phyloP scores from a whole-genome alignment of 2,329 filamentous ascomycete species.

The Epichloe sylvatica region DNA sequence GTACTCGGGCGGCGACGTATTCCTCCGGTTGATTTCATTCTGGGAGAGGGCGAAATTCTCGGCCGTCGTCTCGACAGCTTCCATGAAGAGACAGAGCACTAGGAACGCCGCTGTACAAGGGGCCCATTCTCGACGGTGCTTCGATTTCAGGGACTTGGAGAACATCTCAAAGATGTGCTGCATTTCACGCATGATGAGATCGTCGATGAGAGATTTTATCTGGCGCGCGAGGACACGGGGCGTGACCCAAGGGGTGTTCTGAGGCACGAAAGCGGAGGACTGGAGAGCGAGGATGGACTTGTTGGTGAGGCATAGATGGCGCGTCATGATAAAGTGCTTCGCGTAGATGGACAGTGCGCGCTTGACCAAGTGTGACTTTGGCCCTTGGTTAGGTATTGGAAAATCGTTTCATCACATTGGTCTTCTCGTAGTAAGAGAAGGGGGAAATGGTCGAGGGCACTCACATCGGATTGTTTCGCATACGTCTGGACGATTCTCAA shows the following conservation, averaged over 20 bases:
- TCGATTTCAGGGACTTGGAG: constrained; percentile 38
- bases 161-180: constrained; percentile 38
- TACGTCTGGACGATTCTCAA: constrained; percentile 35
- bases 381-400: neutral
- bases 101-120: constrained; percentile 43
- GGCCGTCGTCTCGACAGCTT: constrained; percentile 38
- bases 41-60: constrained; percentile 38
- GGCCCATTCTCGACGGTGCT: constrained; percentile 39
- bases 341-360: constrained; percentile 40
- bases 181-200: constrained; percentile 38
- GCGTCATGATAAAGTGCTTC: constrained; percentile 43
- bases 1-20: constrained; percentile 22
- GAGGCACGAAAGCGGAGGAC: constrained; percentile 28
- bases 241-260: constrained; percentile 32
- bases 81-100: constrained; percentile 45
- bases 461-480: constrained; percentile 30
- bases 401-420: neutral
- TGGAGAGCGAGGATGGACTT: constrained; percentile 28
- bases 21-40: constrained; percentile 34
- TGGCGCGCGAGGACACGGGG: constrained; percentile 41
- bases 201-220: constrained; percentile 42
- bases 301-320: constrained; percentile 37
- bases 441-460: constrained; percentile 7
- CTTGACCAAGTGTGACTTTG: constrained; percentile 34
- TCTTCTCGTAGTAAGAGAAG: neutral